phyloP scores from a whole-genome alignment of 2,329 filamentous ascomycete species.

The Bipolaris victoriae region DNA sequence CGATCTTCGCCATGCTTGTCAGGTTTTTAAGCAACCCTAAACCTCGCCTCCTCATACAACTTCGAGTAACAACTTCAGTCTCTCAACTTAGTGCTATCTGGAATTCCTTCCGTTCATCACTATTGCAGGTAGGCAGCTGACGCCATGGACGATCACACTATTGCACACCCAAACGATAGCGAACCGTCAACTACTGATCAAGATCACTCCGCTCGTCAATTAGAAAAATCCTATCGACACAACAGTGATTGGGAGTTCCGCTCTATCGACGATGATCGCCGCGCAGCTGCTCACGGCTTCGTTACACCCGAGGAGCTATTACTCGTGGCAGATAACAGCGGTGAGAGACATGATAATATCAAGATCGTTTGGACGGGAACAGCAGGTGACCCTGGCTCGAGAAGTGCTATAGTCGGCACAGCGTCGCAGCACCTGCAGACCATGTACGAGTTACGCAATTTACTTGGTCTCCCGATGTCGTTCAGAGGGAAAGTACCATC shows the following conservation, averaged over 20 bases:
- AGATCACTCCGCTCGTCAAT: conserved; percentile 9
- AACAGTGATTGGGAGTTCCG: conserved; percentile 28
- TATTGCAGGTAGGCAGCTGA: no score
- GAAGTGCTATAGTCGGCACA: conserved; percentile 9
- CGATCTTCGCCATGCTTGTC: no score
- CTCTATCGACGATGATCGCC: conserved; percentile 19
- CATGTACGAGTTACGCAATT: conserved; percentile 19
- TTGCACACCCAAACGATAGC: no score
- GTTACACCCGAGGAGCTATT: conserved; percentile 24
- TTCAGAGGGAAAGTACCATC: conserved; percentile 20
- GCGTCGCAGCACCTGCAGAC: conserved; percentile 18
- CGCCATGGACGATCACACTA: not conserved
- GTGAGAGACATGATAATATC: conserved; percentile 20
- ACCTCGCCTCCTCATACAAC: no score
- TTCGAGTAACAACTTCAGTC: no score
- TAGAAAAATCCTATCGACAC: conserved; percentile 5
- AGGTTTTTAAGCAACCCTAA: no score
- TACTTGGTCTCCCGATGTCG: conserved; percentile 19
- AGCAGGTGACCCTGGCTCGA: conserved; percentile 6
- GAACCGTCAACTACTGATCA: not conserved
- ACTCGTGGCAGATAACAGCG: conserved; percentile 14
- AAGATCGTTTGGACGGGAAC: conserved; percentile 26
- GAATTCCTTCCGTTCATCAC: not conserved
- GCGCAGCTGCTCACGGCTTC: conserved; percentile 19
- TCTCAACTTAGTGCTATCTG: no score